Evolutionary conservation across 805 yeast genomes (phyloP), one percentile per base, ranked within the genome.

Genomic region (Candida silvatica): DNA sequence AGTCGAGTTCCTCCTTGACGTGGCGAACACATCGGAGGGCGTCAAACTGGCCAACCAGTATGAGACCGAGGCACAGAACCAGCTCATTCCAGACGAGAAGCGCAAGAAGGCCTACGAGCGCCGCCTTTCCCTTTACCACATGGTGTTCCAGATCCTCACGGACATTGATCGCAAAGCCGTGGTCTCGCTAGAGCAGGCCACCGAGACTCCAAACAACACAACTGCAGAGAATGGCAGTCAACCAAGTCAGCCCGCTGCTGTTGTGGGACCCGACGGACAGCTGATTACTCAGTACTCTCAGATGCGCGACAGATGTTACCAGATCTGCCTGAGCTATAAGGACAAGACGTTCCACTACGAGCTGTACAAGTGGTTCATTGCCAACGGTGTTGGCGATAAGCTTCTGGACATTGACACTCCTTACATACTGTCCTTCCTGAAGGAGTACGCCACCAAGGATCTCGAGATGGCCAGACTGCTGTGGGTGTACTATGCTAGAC

Each of bases 291-390:
- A 74, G 35, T 67, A 70, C 43, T 62, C 71, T 15, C 74, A 73
- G 40, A 56, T 80, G 18, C 70, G 94, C 45, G 84, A 83, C 46
- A 66, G 74, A 28, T 74, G 92, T 22, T 88, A 88, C 54, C 69
- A 71, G 6, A 68, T 80, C 14, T 84, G 92, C 37, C 76, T 87
- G 48, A 71, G 72, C 14, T 78, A 79, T 35, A 67, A 72, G 30
- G 97, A 92, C 52, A 83, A 80, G 49, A 56, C 77, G n/a, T 92
- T 92, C 69, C 98, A 92, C 44, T 86, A 79, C 58, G 83, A 84
- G 43, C 72, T 92, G 44, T 92, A 92, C 56, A 90, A 85, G 54
- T 92, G 97, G 97, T 78, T 86, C 46, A 79, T 86, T 23, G 60
- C 67, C 29, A 84, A 83, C 49, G 88, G 85, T 4, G 71, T 77